A percentile compares a stretch with the other conserved stretches of the same genome.
These are phyloP conservation scores for Epithele typhae DNA, from an alignment of 768 basidiomycete species.

Conservation along the genomic window DNA sequence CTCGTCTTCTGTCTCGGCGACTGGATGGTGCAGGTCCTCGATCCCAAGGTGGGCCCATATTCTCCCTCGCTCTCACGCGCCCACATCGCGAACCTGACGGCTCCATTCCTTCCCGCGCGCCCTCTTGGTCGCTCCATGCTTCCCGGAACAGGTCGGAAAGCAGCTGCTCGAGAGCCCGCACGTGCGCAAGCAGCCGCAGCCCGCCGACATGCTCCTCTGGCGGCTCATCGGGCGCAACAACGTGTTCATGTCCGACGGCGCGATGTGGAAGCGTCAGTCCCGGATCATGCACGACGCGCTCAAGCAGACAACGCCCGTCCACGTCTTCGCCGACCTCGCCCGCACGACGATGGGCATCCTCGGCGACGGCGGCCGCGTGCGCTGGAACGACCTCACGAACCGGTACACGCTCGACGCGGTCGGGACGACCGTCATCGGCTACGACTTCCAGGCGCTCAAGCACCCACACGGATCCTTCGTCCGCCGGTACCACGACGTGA, in stretches of 20 bases:
- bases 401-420: constrained; percentile 16
- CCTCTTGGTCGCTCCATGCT: too few relatives aligned
- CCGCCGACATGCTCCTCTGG: constrained; percentile 33
- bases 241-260: constrained; percentile 36
- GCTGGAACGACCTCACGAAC: constrained; percentile 23
- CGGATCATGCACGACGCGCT: constrained; percentile 32
- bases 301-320: constrained; percentile 30
- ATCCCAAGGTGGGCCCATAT: constrained; percentile 27
- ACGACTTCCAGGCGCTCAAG: constrained; percentile 15
- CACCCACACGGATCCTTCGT: constrained; percentile 11
- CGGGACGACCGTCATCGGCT: constrained; percentile 10
- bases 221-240: constrained; percentile 32
- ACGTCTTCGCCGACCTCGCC: constrained; percentile 28
- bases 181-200: constrained; percentile 22
- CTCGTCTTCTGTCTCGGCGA: constrained; percentile 35
- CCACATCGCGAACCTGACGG: too few relatives aligned
- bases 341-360: constrained; percentile 30
- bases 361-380: constrained; percentile 25
- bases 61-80: too few relatives aligned
- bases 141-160: constrained; percentile 2
- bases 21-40: constrained; percentile 39
- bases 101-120: too few relatives aligned
- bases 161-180: constrained; percentile 3
- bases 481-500: constrained; percentile 9
- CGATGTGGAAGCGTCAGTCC: constrained; percentile 35